Conservation (phyloP, 768 basidiomycete genomes). For the Coprinopsis cinerea region DNA sequence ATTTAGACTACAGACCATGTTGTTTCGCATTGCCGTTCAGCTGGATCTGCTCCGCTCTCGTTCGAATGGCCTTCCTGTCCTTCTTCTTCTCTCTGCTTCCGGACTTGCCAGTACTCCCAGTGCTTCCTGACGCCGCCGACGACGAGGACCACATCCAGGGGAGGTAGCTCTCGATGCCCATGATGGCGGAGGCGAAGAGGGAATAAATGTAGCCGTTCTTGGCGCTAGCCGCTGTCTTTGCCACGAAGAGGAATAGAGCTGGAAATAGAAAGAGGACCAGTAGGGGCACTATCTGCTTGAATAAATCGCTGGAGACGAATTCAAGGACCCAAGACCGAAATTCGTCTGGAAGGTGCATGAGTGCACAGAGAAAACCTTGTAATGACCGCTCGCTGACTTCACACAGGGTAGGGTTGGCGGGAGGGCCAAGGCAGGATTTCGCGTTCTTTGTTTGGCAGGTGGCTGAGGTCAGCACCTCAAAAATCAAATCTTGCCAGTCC, state of each 20-base stretch:
- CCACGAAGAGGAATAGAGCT: conserved; percentile 40
- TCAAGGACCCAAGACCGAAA: conserved; percentile 32
- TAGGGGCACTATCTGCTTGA: conserved; percentile 56
- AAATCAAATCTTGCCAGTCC: too few species aligned
- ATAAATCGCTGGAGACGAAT: conserved; percentile 32
- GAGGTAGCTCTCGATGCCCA: conserved; percentile 58
- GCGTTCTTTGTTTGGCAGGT: too few species aligned
- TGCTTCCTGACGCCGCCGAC: conserved; percentile 23
- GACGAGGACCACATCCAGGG: conserved; percentile 51
- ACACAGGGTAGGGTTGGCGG: neutral
- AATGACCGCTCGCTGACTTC: neutral
- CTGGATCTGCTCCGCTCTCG: conserved; percentile 52
- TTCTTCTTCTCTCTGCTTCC: conserved; percentile 33
- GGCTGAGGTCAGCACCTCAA: too few species aligned
- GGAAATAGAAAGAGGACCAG: conserved; percentile 50
- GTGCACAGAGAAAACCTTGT: conserved; percentile 16
- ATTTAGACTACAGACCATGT: conserved; percentile 14
- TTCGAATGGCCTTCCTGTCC: conserved; percentile 44
- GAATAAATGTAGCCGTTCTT: conserved; percentile 18
- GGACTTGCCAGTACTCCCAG: conserved; percentile 12
- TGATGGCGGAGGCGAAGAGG: conserved; percentile 23
- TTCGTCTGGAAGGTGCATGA: conserved; percentile 42
- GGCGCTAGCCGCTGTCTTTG: conserved; percentile 18
- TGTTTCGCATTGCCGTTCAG: conserved; percentile 31
- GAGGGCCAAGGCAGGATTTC: neutral